Conservation (phyloP, 805 yeast genomes). For the Pichia scutulata region DNA sequence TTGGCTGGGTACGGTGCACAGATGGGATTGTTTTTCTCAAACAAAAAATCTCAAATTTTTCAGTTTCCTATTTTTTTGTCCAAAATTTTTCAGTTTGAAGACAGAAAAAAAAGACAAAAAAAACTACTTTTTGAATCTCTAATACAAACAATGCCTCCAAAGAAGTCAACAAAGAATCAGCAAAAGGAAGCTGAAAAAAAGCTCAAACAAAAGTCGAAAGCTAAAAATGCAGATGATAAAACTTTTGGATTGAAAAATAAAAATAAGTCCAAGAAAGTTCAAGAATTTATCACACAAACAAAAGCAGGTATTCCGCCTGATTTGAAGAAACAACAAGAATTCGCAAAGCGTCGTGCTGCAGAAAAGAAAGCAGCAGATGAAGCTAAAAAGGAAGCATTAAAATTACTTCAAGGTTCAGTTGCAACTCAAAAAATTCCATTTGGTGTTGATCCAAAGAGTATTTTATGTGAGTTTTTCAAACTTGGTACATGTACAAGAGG, state of each 20-base stretch:
- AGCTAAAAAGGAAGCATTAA: slow-evolving; percentile 82
- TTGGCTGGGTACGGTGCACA: neutral
- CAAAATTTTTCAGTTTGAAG: neutral
- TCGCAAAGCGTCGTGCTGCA: slow-evolving; percentile 66
- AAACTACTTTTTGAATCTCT: no score
- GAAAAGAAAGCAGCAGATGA: slow-evolving; percentile 87
- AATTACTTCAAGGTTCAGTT: slow-evolving; percentile 57
- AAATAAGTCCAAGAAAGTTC: slow-evolving; percentile 89
- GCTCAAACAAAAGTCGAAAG: slow-evolving; percentile 50
- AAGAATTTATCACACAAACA: slow-evolving; percentile 60
- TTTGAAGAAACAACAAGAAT: slow-evolving; percentile 37
- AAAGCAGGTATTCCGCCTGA: slow-evolving; percentile 48
- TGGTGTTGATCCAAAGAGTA: slow-evolving; percentile 95
- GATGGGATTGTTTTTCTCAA: no score
- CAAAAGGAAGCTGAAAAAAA: slow-evolving; percentile 54
- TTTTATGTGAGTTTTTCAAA: slow-evolving; percentile 84
- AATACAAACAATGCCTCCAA: slow-evolving; percentile 34
- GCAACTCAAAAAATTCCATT: slow-evolving; percentile 83
- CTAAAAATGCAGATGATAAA: slow-evolving; percentile 68
- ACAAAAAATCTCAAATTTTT: neutral
- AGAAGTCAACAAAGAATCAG: slow-evolving; percentile 43
- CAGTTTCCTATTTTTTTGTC: neutral
- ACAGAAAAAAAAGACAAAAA: neutral
- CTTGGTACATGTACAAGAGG: slow-evolving; percentile 79
- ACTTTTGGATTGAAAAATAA: slow-evolving; percentile 95